These are phyloP conservation scores for Karstenula rhodostoma DNA, from an alignment of 2,329 filamentous ascomycete genomes.

Conservation along the genomic window DNA sequence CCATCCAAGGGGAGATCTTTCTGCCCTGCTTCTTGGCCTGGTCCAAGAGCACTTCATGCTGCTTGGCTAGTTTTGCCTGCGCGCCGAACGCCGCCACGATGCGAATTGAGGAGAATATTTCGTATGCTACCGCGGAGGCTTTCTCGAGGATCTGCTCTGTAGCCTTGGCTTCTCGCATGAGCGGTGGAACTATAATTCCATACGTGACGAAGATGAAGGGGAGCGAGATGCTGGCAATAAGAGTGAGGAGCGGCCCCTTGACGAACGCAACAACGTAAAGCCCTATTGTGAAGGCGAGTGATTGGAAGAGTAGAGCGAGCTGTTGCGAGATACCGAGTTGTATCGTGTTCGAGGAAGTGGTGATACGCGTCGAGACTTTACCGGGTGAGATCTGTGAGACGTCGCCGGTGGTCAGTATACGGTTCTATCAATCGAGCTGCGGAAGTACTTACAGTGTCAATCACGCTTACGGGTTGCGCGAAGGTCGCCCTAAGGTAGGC, in stretches of 20 bases:
- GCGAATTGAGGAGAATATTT: constrained; percentile 50
- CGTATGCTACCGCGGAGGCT: constrained; percentile 48
- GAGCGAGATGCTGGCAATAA: constrained; percentile 59
- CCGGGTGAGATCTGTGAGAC: constrained; percentile 50
- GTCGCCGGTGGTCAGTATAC: not conserved
- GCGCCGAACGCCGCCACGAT: constrained; percentile 50
- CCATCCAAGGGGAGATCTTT: constrained; percentile 42
- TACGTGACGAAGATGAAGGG: constrained; percentile 48
- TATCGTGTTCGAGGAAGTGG: constrained; percentile 60
- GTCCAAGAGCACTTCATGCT: constrained; percentile 38
- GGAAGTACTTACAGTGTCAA: constrained; percentile 46
- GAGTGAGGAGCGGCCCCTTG: constrained; percentile 61
- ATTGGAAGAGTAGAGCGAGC: constrained; percentile 57
- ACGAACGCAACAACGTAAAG: constrained; percentile 58
- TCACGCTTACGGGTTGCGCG: constrained; percentile 57
- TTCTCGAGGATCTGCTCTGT: constrained; percentile 42
- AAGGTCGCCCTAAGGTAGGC: constrained; percentile 61
- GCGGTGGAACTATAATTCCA: constrained; percentile 38
- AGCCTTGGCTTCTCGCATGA: constrained; percentile 43
- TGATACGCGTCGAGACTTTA: constrained; percentile 61
- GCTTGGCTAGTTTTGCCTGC: constrained; percentile 42
- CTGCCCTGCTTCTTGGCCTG: constrained; percentile 39
- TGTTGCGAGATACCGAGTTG: constrained; percentile 65
- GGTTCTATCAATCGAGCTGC: not conserved
- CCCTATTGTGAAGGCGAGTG: constrained; percentile 44